Base-by-base conservation (phyloP, 192 early-diverging fungal genomes). In the Rhizophlyctis rosea region DNA sequence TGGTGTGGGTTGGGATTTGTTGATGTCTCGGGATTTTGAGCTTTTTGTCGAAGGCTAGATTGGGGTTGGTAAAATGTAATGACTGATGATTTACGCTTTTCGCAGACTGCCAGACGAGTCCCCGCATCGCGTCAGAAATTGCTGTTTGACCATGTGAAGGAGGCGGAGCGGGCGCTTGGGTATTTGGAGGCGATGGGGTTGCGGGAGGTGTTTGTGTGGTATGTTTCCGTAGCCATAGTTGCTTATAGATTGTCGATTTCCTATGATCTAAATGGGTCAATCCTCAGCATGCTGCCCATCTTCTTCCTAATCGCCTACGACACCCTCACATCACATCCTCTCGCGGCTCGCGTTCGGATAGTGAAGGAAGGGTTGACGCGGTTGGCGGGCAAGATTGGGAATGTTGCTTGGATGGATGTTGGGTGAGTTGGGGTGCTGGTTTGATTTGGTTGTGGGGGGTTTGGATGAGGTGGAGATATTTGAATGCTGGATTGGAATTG, bases 241-340 rank as follows among this genome's bases (percentile, higher is more conserved):
- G 35, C 28, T 61, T 25, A 36, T 54, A 69, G 29, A 3, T 16
- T 21, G 11, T 27, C 35, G 32, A 14, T 21, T 21, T 68, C 0
- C 3, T 32, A 9, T 11, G 35, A 16, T 27, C 16, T 1, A 14
- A 21, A 2, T 14, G 23, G 27, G 14, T 57, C 33, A 31, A 24
- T 18, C 14, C 25, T 30, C 25, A 69, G 86, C 23, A 68, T 94
- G 18, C 65, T 94, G 25, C 91, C 91, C 14, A 86, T 85, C 7
- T 65, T 91, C 49, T 86, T 84, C 31, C 72, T 90, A n/a, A 76
- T 91, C 34, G 80, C 83, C 0, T 95, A 92, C 59, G 87, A 92
- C 53, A 78, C 82, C 0, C 74, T 95, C 18, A 67, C 75, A 2
- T 74, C 78, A 5, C 86, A 90, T 55, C 80, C 86, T 3, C 66